Evolutionary conservation across 2,329 filamentous ascomycete species (phyloP).

Genomic region (Stachybotrys chlorohalonatus): DNA sequence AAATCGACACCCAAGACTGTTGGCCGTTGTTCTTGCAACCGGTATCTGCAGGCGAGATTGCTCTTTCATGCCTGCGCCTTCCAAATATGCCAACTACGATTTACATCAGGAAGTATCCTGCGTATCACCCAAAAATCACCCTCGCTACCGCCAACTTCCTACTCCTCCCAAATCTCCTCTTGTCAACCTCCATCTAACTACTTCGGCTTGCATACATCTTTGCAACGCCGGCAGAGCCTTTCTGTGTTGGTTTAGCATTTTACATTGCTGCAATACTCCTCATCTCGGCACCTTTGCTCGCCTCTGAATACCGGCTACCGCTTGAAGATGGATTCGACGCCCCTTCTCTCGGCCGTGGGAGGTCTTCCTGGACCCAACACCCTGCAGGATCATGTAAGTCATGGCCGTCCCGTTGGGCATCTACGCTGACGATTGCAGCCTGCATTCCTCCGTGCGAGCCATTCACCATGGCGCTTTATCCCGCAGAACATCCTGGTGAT

Average conservation of each 20-base stretch:
- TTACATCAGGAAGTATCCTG: too few species aligned
- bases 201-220: neutral
- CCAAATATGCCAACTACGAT: too few species aligned
- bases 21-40: too few species aligned
- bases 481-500: slow-evolving; percentile 35
- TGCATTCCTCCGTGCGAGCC: slow-evolving; percentile 40
- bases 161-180: too few species aligned
- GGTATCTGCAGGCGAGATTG: too few species aligned
- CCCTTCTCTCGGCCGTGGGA: slow-evolving; percentile 20
- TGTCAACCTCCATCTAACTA: too few species aligned
- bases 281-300: neutral
- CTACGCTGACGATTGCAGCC: slow-evolving; percentile 24
- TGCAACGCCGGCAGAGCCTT: neutral
- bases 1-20: too few species aligned
- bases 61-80: too few species aligned
- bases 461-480: slow-evolving; percentile 40
- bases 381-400: slow-evolving; percentile 26
- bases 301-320: neutral
- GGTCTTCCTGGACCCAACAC: slow-evolving; percentile 20
- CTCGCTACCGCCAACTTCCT: too few species aligned
- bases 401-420: neutral
- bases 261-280: neutral
- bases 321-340: slow-evolving; percentile 21
- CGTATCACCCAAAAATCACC: too few species aligned
- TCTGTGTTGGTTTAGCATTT: neutral